Evolutionary conservation across 2,329 filamentous ascomycete species (phyloP).

Genomic region (Hymenoscyphus linearis): DNA sequence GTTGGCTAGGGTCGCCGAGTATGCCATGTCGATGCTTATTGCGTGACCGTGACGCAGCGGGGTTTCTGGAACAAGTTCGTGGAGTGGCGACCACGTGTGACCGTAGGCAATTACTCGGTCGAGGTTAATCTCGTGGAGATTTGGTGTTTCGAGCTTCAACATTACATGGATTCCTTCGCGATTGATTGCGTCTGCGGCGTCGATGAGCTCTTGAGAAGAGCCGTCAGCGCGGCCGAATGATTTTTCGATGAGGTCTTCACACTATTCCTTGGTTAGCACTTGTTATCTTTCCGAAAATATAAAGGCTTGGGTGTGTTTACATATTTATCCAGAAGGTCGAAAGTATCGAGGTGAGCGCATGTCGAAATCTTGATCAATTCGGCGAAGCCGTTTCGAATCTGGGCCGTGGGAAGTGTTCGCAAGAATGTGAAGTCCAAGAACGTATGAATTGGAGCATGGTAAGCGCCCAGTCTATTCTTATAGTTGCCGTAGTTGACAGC

Average conservation of each 20-base stretch:
- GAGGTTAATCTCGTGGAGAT: conserved; percentile 67
- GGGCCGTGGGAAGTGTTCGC: conserved; percentile 59
- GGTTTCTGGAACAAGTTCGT: conserved; percentile 63
- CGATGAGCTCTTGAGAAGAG: conserved; percentile 48
- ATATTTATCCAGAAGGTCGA: conserved; percentile 62
- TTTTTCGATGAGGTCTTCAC: conserved; percentile 60
- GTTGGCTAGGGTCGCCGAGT: conserved; percentile 63
- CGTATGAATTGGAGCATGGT: conserved; percentile 63
- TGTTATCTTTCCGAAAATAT: neutral
- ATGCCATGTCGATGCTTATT: conserved; percentile 73
- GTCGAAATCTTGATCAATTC: conserved; percentile 73
- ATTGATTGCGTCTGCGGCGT: conserved; percentile 63
- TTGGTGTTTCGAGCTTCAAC: conserved; percentile 68
- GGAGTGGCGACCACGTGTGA: conserved; percentile 69
- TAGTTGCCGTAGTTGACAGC: conserved; percentile 72
- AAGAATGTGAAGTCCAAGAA: conserved; percentile 71
- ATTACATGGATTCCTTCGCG: conserved; percentile 66
- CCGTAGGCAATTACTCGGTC: conserved; percentile 70
- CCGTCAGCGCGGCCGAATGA: conserved; percentile 59
- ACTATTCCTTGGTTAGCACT: conserved; percentile 29
- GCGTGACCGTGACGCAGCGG: conserved; percentile 68
- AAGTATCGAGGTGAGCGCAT: conserved; percentile 61
- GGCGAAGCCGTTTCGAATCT: conserved; percentile 69
- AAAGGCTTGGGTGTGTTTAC: neutral
- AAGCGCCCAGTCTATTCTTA: conserved; percentile 69